phyloP scores from a whole-genome alignment of 164 flowering plant genomes.

The Chimonanthus praecox region DNA sequence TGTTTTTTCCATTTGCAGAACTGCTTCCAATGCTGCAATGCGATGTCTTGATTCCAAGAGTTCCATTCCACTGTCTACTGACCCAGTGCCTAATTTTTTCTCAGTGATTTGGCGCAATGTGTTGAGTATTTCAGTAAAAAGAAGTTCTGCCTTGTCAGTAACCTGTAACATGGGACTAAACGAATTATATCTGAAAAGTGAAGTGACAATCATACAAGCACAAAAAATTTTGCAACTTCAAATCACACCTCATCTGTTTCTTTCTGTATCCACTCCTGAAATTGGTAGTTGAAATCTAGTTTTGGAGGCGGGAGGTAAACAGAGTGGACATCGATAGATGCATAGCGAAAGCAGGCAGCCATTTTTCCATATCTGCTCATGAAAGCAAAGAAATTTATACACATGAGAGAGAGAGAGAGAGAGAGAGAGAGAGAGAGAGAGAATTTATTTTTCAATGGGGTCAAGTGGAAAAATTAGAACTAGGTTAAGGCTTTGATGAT shows the following conservation, averaged over 20 bases:
- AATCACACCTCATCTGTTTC: constrained; percentile 64
- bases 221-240: neutral
- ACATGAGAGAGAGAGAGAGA: neutral
- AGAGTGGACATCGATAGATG: constrained; percentile 89
- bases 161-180: constrained; percentile 43
- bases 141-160: constrained; percentile 51
- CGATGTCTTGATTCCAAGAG: constrained; percentile 44
- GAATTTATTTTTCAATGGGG: neutral
- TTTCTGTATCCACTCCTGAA: constrained; percentile 77
- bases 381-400: constrained; percentile 14
- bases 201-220: neutral
- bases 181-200: constrained; percentile 11
- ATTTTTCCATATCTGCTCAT: constrained; percentile 77
- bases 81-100: constrained; percentile 28
- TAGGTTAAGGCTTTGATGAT: too few species aligned
- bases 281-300: constrained; percentile 70
- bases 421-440: neutral
- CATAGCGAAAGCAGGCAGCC: constrained; percentile 99
- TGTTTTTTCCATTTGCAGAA: constrained; percentile 64
- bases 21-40: constrained; percentile 54
- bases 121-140: constrained; percentile 76
- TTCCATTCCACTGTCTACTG: constrained; percentile 21
- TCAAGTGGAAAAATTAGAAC: too few species aligned
- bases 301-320: constrained; percentile 81
- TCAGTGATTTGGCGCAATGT: constrained; percentile 53